Evolutionary conservation across 257 asterid species (phyloP).

Genomic region (Lithospermum erythrorhizon): DNA sequence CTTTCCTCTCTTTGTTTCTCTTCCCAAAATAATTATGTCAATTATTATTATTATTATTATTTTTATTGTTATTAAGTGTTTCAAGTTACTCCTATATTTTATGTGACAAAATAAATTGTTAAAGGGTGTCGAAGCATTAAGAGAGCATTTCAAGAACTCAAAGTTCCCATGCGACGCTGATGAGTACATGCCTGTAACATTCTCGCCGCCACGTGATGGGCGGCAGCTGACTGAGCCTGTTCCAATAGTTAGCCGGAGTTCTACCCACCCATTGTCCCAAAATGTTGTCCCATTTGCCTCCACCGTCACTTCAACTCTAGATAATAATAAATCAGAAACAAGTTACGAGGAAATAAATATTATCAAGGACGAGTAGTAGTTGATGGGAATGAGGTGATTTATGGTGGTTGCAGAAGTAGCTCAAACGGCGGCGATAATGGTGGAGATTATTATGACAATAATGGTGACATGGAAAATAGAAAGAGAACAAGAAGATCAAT

Average conservation of each 20-base stretch:
- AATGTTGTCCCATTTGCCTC: constrained; percentile 17
- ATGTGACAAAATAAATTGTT: not conserved
- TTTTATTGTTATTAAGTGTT: too few relatives aligned
- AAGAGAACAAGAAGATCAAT: not conserved
- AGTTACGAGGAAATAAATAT: not conserved
- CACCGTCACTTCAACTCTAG: constrained; percentile 17
- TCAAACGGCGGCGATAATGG: constrained; percentile 17
- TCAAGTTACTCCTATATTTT: not conserved
- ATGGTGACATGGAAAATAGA: constrained; percentile 9
- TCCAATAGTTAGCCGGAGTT: constrained; percentile 27
- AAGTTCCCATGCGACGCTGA: constrained; percentile 80
- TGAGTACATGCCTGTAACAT: constrained; percentile 83
- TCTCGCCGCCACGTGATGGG: constrained; percentile 88
- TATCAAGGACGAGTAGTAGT: too few relatives aligned
- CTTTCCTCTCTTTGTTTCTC: too few relatives aligned
- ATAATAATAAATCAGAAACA: constrained; percentile 12
- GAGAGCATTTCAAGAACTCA: constrained; percentile 92
- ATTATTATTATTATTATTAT: too few relatives aligned
- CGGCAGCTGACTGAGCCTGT: constrained; percentile 36
- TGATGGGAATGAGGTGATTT: constrained; percentile 9
- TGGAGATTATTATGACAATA: constrained; percentile 16
- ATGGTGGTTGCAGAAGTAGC: constrained; percentile 5
- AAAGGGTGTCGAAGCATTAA: constrained; percentile 77
- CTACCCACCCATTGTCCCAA: not conserved
- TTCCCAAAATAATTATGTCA: too few relatives aligned